Evolutionary conservation across 352 stramenopile genomes (phyloP), one percentile per base, ranked within the genome.

Genomic region (Discostella stelligera): DNA sequence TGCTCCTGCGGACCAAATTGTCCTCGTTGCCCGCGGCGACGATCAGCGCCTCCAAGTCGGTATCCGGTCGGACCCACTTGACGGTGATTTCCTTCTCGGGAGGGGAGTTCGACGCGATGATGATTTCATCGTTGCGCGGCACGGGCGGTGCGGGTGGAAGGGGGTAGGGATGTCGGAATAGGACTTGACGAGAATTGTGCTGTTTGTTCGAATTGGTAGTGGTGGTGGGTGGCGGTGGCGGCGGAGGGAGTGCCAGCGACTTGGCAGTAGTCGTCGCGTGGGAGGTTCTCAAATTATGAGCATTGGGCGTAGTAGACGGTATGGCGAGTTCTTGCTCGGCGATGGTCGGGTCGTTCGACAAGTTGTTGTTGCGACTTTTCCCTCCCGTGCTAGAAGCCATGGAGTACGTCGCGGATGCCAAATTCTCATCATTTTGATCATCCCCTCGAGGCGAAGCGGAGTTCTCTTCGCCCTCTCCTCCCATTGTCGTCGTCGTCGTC

Each of bases 91-190:
- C 30, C 16, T 61, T 64, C 23, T 74, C 46, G 20, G 50, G 46
- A 7, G 74, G 49, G 11, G 46, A 32, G 62, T 91, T 53, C 20
- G 82, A 71, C 2, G 30, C 16, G 11, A 84, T 79, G 32, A 92
- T 91, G 27, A 84, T 59, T 13, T 79, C 60, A 11, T 76, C 41
- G 8, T 64, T 4, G 46, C 80, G 65, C 27, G 70, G 63, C 20
- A 71, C 50, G 2, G 54, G 54, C 7, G 82, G 64, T 10, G 74
- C 76, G 32, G 79, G 76, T 25, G 85, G 82, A n/a, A 84, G 67
- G 14, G 84, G 84, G 75, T 89, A 92, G 10, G 76, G 79, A 71
- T 90, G 66, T 49, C 79, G 74, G 63, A 92, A 90, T 14, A 77
- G 49, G 44, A 91, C 65, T 58, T 88, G 82, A 41, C 79, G 60